Evolutionary conservation across 352 stramenopile genomes (phyloP).

Genomic region (Thraustochytrium sp.): DNA sequence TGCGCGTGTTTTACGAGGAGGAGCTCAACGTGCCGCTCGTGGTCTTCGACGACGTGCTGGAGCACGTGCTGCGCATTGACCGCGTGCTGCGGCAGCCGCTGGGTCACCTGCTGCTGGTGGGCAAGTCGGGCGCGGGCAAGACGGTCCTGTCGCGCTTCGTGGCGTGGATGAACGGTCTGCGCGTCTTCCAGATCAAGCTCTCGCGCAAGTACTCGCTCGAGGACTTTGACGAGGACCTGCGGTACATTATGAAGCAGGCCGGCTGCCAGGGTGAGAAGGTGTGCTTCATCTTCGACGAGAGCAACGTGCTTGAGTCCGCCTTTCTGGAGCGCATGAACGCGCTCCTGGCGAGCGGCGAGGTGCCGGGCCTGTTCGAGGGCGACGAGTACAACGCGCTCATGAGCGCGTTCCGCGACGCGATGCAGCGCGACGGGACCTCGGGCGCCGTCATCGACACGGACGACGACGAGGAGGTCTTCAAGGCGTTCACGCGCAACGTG

Average conservation of each 20-base stretch:
- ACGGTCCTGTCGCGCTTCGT: constrained; percentile 98
- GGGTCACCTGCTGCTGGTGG: constrained; percentile 95
- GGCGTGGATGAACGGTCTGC: constrained; percentile 99
- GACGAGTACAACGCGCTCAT: constrained; percentile 97
- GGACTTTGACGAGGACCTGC: constrained; percentile 99
- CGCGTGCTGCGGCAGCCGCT: constrained; percentile 95
- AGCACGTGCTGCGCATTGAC: constrained; percentile 97
- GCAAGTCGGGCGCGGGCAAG: constrained; percentile 97
- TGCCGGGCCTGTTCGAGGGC: constrained; percentile 98
- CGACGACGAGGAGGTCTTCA: constrained; percentile 80
- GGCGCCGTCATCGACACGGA: constrained; percentile 75
- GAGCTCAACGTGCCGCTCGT: constrained; percentile 98
- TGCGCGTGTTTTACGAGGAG: constrained; percentile 99
- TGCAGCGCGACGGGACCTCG: constrained; percentile 40
- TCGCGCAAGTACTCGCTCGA: constrained; percentile 96
- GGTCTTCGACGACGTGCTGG: constrained; percentile 99
- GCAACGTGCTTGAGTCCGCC: constrained; percentile 91
- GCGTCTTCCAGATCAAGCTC: constrained; percentile 98
- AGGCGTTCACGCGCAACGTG: constrained; percentile 94
- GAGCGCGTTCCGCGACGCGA: constrained; percentile 82
- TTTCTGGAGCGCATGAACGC: constrained; percentile 99
- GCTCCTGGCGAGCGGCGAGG: constrained; percentile 95
- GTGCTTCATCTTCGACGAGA: constrained; percentile 99
- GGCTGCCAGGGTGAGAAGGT: constrained; percentile 97
- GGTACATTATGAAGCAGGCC: constrained; percentile 90